Base-by-base conservation (phyloP, 169 alveolate genomes). In the Plasmodium knowlesi region DNA sequence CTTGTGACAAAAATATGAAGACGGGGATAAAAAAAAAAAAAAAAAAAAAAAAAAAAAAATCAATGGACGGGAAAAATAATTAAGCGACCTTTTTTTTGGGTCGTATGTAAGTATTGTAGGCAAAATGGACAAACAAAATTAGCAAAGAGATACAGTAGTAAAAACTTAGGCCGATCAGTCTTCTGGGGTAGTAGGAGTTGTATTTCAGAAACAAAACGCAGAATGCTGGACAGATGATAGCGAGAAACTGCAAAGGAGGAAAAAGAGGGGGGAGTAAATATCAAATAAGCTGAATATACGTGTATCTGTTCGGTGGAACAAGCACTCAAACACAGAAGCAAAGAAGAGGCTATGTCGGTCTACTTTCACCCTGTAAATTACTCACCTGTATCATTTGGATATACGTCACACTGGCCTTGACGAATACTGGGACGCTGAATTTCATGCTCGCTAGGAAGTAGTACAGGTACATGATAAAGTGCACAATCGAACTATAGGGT, bases 401-500 rank as follows among this genome's bases (percentile, higher is more conserved):
- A 71, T 91, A 92, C 22, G 97, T 95, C 16, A 95, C 95, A 61
- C 84, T 61, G 50, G 82, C 78, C 86, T 95, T 95, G 25, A 74
- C 22, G 53, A 30, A 90, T 50, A 83, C 74, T 2, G 93, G 93
- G 30, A 93, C 70, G 9, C 14, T 80, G 53, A 73, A 25, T 88
- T 83, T 93, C 54, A 74, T 71, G 39, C 92, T 79, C 67, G 92
- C 43, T 50, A 95, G 73, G 85, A 93, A 82, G 93, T 95, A 95
- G 83, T 95, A 95, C 54, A 89, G 41, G 96, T 95, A 95, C 97
- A 95, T 95, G 73, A 95, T 92, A 84, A 92, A 94, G 82, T 95
- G 97, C 3, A 95, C 95, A 76, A 84, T 9, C 16, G 94, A 93
- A 92, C 96, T 95, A 96, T 50, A 4, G 14, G 53, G 37, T 70